These are phyloP conservation scores for Diaporthe citri DNA, from an alignment of 2,329 filamentous ascomycete genomes.

Conservation along the genomic window DNA sequence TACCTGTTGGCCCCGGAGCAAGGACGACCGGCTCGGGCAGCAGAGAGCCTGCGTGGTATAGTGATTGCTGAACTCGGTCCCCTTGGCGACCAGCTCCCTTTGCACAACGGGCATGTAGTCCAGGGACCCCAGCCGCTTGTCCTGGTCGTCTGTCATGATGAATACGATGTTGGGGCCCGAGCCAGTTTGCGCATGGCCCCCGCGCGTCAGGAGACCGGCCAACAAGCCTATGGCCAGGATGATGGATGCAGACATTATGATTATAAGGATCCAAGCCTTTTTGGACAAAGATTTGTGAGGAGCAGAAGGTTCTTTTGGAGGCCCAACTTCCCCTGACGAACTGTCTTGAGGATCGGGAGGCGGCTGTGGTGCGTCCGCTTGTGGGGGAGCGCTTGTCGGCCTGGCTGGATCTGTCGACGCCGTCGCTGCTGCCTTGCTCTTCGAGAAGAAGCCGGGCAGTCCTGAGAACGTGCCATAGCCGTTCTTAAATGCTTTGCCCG, in stretches of 20 bases:
- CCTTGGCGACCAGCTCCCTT: constrained; percentile 43
- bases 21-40: constrained; percentile 46
- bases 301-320: background rate
- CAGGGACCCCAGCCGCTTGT: constrained; percentile 41
- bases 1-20: constrained; percentile 45
- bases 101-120: constrained; percentile 42
- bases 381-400: background rate
- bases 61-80: constrained; percentile 45
- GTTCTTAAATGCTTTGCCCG: constrained; percentile 25
- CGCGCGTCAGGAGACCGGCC: constrained; percentile 35
- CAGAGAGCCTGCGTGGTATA: constrained; percentile 46
- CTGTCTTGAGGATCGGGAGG: background rate
- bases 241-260: constrained; percentile 35
- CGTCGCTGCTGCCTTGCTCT: background rate
- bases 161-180: constrained; percentile 44
- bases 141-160: constrained; percentile 45
- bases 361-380: background rate
- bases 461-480: constrained; percentile 32
- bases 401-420: background rate
- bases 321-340: background rate
- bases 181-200: constrained; percentile 18
- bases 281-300: background rate
- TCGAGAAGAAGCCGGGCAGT: background rate
- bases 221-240: constrained; percentile 35
- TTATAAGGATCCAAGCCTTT: constrained; percentile 28